Evolutionary conservation across 179 eudicot species (phyloP).

Genomic region (Nepenthes alata): DNA sequence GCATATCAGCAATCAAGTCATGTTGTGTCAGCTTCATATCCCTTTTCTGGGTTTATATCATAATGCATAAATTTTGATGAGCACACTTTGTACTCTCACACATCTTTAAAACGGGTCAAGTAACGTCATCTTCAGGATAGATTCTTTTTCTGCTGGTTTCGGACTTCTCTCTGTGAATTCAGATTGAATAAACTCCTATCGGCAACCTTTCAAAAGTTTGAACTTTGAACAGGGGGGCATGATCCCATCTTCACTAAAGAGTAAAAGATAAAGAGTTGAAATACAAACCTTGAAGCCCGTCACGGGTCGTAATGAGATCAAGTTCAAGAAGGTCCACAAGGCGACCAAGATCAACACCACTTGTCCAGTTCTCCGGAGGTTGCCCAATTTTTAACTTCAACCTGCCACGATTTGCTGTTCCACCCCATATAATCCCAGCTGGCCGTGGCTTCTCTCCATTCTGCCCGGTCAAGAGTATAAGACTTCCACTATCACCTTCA

Average conservation of each 20-base stretch:
- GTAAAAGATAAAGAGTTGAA: neutral
- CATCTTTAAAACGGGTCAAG: too few species aligned
- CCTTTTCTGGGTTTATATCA: too few species aligned
- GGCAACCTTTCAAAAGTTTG: neutral
- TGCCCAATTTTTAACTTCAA: conserved; percentile 86
- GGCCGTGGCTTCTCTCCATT: conserved; percentile 83
- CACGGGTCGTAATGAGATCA: conserved; percentile 62
- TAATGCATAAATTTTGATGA: too few species aligned
- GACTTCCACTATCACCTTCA: conserved; percentile 97
- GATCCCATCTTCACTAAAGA: neutral
- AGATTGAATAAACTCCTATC: too few species aligned
- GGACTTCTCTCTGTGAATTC: too few species aligned
- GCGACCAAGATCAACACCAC: conserved; percentile 96
- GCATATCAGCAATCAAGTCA: too few species aligned
- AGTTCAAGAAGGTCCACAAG: conserved; percentile 89
- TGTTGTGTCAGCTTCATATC: too few species aligned
- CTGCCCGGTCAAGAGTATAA: conserved; percentile 59
- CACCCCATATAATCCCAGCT: conserved; percentile 96
- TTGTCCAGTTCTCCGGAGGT: conserved; percentile 96
- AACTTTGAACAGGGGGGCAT: neutral
- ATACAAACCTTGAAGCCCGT: conserved; percentile 68
- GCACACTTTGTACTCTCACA: too few species aligned
- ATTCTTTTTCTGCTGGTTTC: too few species aligned
- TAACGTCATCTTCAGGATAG: too few species aligned
- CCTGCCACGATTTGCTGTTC: conserved; percentile 94